These are phyloP conservation scores for Termitomyces sp. DNA, from an alignment of 768 basidiomycete genomes.

Conservation along the genomic window DNA sequence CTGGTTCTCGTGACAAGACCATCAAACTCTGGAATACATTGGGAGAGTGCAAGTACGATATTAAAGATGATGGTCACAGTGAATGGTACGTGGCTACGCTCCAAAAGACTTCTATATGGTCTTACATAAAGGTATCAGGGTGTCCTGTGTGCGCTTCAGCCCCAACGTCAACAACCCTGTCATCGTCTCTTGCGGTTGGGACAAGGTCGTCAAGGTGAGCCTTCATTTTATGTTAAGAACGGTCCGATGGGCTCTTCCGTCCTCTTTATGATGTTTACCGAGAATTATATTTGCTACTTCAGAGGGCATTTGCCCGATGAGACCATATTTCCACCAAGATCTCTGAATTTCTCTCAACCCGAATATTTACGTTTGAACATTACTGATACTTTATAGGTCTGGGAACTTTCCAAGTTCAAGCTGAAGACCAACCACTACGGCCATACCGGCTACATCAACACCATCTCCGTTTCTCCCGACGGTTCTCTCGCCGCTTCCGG, in stretches of 20 bases:
- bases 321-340: conserved; percentile 74
- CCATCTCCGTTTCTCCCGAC: conserved; percentile 96
- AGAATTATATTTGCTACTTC: conserved; percentile 84
- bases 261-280: conserved; percentile 26
- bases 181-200: conserved; percentile 99
- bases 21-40: conserved; percentile 99
- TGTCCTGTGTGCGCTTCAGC: conserved; percentile 99
- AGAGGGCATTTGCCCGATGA: conserved; percentile 66
- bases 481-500: conserved; percentile 98
- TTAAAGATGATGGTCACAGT: conserved; percentile 96
- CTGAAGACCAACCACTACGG: conserved; percentile 99
- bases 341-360: conserved; percentile 45
- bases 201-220: conserved; percentile 98
- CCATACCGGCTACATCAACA: conserved; percentile 99
- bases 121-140: conserved; percentile 45
- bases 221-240: conserved; percentile 6
- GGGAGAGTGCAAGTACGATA: conserved; percentile 99
- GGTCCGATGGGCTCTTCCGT: background rate
- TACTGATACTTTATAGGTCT: conserved; percentile 59
- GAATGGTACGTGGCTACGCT: conserved; percentile 63
- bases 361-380: conserved; percentile 23
- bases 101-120: conserved; percentile 7
- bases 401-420: conserved; percentile 99
- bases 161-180: conserved; percentile 97
- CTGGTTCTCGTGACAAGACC: conserved; percentile 91